phyloP scores from a whole-genome alignment of 75 land plant species.

The Cupressus sempervirens region DNA sequence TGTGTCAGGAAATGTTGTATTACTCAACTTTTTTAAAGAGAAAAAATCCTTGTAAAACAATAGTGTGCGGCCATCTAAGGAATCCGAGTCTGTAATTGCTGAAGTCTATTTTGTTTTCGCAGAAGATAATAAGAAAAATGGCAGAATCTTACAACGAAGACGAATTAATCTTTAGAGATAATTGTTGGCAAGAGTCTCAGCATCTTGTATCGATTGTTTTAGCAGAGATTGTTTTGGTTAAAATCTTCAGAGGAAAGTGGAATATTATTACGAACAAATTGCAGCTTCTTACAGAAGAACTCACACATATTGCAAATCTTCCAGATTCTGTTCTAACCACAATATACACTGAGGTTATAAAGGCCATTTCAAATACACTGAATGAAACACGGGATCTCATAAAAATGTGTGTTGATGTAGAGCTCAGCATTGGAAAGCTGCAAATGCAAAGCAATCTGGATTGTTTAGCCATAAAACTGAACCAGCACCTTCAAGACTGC shows the following conservation, averaged over 20 bases:
- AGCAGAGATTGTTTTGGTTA: slow-evolving; percentile 27
- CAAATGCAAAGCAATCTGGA: slow-evolving; percentile 80
- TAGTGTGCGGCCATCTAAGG: too few relatives aligned
- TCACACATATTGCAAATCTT: slow-evolving; percentile 38
- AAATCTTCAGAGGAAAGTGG: slow-evolving; percentile 56
- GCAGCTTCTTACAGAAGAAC: slow-evolving; percentile 34
- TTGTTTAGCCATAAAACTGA: slow-evolving; percentile 42
- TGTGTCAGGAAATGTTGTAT: too few relatives aligned
- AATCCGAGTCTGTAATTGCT: neutral
- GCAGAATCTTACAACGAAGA: neutral
- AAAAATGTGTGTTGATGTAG: slow-evolving; percentile 25
- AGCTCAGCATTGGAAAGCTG: slow-evolving; percentile 55
- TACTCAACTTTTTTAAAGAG: too few relatives aligned
- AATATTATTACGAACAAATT: slow-evolving; percentile 38
- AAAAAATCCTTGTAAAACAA: too few relatives aligned
- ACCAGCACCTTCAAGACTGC: slow-evolving; percentile 56
- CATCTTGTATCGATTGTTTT: slow-evolving; percentile 9
- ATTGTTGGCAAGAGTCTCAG: slow-evolving; percentile 20
- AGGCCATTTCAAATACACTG: slow-evolving; percentile 34
- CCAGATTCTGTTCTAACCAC: slow-evolving; percentile 24
- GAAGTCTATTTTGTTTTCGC: neutral
- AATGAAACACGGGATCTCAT: slow-evolving; percentile 39
- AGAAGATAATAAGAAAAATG: slow-evolving; percentile 1
- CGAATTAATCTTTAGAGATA: neutral
- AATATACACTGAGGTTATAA: slow-evolving; percentile 47